These are phyloP conservation scores for Boletus sensibilis DNA, from an alignment of 768 basidiomycete genomes.

Conservation along the genomic window DNA sequence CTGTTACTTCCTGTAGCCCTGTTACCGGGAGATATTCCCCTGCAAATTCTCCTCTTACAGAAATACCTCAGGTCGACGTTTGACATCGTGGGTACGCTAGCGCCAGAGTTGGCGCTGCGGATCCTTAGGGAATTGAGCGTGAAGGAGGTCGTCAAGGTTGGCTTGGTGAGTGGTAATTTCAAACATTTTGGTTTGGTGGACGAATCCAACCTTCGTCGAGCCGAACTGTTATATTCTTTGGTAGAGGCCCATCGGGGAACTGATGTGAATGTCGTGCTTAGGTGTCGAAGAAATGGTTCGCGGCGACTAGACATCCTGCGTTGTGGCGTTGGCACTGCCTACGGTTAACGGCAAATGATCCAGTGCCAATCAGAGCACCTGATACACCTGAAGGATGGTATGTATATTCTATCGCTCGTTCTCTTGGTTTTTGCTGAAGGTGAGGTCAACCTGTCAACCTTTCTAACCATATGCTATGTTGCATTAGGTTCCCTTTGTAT, in stretches of 20 bases:
- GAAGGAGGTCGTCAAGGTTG: constrained; percentile 56
- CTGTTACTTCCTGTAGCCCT: constrained; percentile 46
- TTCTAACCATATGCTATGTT: background rate
- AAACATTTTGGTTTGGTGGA: background rate
- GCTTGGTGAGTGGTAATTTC: constrained; percentile 27
- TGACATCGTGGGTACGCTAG: constrained; percentile 74
- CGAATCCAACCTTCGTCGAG: background rate
- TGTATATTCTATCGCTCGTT: constrained; percentile 22
- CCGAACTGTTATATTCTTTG: background rate
- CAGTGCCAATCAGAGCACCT: constrained; percentile 62
- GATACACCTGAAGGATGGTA: constrained; percentile 71
- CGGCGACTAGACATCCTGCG: constrained; percentile 52
- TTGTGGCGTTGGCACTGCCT: constrained; percentile 79
- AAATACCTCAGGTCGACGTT: constrained; percentile 82
- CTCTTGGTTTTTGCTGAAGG: background rate
- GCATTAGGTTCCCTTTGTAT: constrained; percentile 62
- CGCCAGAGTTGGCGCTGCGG: constrained; percentile 61
- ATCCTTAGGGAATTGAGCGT: constrained; percentile 61
- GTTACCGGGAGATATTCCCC: constrained; percentile 79
- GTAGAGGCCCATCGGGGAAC: background rate
- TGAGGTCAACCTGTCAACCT: background rate
- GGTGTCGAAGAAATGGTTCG: constrained; percentile 46
- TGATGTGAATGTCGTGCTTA: constrained; percentile 10
- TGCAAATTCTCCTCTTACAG: constrained; percentile 81
- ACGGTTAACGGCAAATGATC: constrained; percentile 69